Conservation (phyloP, 306 rosid genomes). For the Prunus mongolica region DNA sequence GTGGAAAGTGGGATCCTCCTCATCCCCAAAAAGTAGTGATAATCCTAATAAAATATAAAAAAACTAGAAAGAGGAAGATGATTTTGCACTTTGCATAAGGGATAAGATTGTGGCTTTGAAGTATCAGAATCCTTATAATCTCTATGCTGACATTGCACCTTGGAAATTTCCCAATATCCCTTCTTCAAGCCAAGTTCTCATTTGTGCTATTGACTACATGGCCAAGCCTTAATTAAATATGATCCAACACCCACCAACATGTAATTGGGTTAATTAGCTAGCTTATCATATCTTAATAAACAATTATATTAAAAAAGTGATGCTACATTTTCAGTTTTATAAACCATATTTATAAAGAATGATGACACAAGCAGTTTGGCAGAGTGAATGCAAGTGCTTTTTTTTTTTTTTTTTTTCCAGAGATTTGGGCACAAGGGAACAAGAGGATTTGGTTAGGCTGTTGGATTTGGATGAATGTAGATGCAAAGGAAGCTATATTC, state of each 20-base stretch:
- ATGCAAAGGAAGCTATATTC: conserved; percentile 35
- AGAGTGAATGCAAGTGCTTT: neutral
- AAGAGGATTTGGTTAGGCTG: neutral
- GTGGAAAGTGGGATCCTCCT: conserved; percentile 18
- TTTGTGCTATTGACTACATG: neutral
- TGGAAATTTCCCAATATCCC: neutral
- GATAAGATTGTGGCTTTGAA: conserved; percentile 9
- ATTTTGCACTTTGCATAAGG: neutral
- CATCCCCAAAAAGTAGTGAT: neutral
- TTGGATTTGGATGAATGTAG: conserved; percentile 22
- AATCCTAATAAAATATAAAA: neutral
- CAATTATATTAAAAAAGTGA: neutral
- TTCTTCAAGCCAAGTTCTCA: neutral
- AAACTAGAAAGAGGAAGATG: neutral
- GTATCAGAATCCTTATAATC: neutral
- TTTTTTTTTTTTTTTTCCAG: neutral
- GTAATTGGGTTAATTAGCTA: no score
- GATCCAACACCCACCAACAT: neutral
- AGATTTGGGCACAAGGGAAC: neutral
- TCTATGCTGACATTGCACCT: neutral
- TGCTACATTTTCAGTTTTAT: neutral
- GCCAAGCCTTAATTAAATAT: neutral
- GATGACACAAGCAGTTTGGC: neutral
- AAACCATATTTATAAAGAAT: neutral
- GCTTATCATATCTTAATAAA: no score